Conservation (phyloP, 345 rosid genomes). For the Hibiscus tridactylites region DNA sequence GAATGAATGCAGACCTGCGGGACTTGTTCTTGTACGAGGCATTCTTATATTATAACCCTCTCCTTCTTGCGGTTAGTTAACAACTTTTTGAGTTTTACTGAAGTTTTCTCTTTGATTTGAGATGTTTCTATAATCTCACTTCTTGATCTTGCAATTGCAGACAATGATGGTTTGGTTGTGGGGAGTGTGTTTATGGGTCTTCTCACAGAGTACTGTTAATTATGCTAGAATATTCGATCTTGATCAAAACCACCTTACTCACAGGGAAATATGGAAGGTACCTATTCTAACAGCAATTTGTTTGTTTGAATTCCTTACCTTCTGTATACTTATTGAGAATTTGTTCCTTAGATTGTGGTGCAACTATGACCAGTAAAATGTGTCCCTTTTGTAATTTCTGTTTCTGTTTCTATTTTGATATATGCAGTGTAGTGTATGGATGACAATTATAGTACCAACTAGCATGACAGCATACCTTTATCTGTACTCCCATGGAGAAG, state of each 20-base stretch:
- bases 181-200: constrained; percentile 89
- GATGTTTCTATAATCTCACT: neutral
- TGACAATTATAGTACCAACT: constrained; percentile 88
- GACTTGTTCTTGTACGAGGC: constrained; percentile 85
- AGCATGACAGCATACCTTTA: constrained; percentile 96
- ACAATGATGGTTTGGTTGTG: constrained; percentile 66
- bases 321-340: too few species aligned
- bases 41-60: constrained; percentile 90
- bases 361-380: neutral
- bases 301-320: too few species aligned
- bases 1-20: constrained; percentile 76
- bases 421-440: constrained; percentile 88
- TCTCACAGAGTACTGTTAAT: constrained; percentile 69
- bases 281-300: neutral
- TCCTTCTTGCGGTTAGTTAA: constrained; percentile 82
- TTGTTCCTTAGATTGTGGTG: neutral
- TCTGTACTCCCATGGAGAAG: constrained; percentile 97
- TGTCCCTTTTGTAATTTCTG: neutral
- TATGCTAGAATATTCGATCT: constrained; percentile 73
- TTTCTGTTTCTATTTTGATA: constrained; percentile 6
- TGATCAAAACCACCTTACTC: constrained; percentile 79
- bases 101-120: constrained; percentile 2
- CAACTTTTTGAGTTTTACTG: neutral
- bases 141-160: constrained; percentile 31
- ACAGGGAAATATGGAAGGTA: constrained; percentile 97